A percentile compares a stretch with the other conserved stretches of the same genome.
Evolutionary conservation across 2,329 filamentous ascomycete species (phyloP).

Genomic region (Parascedosporium putredinis): DNA sequence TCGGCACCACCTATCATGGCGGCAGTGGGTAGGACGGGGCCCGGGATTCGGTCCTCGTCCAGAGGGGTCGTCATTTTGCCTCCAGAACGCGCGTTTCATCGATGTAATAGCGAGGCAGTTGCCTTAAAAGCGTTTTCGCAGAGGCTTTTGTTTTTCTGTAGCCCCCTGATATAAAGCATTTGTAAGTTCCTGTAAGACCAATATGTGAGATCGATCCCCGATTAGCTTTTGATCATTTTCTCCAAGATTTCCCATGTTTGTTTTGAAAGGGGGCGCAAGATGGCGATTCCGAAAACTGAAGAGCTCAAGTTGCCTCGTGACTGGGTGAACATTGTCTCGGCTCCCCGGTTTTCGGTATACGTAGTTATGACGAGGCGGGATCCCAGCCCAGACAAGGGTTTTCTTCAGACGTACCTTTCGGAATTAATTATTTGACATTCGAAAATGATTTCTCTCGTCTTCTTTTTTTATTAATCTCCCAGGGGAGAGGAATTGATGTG

Average conservation of each 20-base stretch:
- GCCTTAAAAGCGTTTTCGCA: no score
- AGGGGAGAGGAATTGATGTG: background rate
- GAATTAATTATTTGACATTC: background rate
- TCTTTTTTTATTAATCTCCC: background rate
- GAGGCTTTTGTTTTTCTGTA: no score
- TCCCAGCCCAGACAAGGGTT: background rate
- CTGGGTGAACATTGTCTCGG: background rate
- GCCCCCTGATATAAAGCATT: no score
- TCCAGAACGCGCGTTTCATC: background rate
- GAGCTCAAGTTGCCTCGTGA: background rate
- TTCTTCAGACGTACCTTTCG: background rate
- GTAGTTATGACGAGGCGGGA: slow-evolving; percentile 1
- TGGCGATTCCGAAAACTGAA: slow-evolving; percentile 1
- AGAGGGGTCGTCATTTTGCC: background rate
- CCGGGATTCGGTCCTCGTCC: background rate
- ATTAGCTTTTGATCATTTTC: background rate
- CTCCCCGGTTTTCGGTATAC: background rate
- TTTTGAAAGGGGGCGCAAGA: no score
- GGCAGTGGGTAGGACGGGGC: background rate
- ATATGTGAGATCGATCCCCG: background rate
- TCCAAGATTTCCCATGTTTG: background rate
- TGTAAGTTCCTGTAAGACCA: background rate
- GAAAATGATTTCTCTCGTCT: background rate
- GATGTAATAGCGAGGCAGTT: no score
- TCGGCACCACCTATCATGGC: background rate